These are phyloP conservation scores for Penicillium decumbens DNA, from an alignment of 2,329 filamentous ascomycete species.

Conservation along the genomic window DNA sequence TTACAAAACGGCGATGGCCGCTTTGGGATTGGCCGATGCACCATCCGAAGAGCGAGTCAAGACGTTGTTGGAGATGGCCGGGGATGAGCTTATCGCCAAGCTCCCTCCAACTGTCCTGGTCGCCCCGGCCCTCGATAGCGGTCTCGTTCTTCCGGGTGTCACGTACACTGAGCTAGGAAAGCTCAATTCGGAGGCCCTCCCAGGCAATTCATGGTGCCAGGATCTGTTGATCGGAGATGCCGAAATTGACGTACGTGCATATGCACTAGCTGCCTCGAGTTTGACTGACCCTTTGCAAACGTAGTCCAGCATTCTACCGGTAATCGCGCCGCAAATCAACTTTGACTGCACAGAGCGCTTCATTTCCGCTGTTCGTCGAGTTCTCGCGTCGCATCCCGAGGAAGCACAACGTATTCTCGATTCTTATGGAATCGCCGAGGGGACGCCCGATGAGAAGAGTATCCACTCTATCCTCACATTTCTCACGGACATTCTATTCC, in stretches of 20 bases:
- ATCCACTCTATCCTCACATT: slow-evolving; percentile 43
- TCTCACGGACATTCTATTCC: slow-evolving; percentile 46
- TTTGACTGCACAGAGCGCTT: slow-evolving; percentile 23
- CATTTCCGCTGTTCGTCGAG: slow-evolving; percentile 18
- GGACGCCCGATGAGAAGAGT: slow-evolving; percentile 40
- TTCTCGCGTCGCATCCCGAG: slow-evolving; percentile 22
- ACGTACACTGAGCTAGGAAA: slow-evolving; percentile 24
- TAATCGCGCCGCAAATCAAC: slow-evolving; percentile 23
- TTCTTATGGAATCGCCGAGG: slow-evolving; percentile 39
- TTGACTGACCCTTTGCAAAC: not conserved
- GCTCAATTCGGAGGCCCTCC: slow-evolving; percentile 29
- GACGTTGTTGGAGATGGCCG: slow-evolving; percentile 39
- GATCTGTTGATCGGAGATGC: slow-evolving; percentile 49
- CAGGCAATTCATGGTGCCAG: slow-evolving; percentile 45
- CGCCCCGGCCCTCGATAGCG: slow-evolving; percentile 42
- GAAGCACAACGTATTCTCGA: slow-evolving; percentile 30
- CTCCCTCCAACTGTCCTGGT: slow-evolving; percentile 35
- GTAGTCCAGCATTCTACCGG: slow-evolving; percentile 30
- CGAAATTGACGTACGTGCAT: slow-evolving; percentile 42
- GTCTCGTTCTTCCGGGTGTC: slow-evolving; percentile 33
- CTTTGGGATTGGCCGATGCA: slow-evolving; percentile 38
- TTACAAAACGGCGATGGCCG: slow-evolving; percentile 41
- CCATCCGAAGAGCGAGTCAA: slow-evolving; percentile 41
- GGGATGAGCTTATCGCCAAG: slow-evolving; percentile 41
- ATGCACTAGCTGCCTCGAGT: not conserved